Conservation (phyloP, 345 rosid genomes). For the Acer yangbiense region DNA sequence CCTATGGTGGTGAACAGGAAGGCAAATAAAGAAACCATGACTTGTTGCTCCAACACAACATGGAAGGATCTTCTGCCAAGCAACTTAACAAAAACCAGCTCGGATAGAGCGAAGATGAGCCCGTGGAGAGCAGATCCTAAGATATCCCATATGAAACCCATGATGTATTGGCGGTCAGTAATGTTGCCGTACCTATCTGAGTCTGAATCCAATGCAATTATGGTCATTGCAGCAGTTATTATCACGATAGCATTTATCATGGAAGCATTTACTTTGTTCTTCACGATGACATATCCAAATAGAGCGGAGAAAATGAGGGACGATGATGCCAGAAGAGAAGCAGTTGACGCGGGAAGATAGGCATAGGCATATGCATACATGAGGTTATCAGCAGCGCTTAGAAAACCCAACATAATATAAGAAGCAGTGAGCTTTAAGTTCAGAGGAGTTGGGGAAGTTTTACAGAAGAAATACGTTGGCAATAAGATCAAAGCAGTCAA, state of each 20-base stretch:
- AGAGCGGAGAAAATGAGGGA: constrained; percentile 72
- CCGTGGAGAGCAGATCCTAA: constrained; percentile 87
- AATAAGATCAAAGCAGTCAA: constrained; percentile 57
- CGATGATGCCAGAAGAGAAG: constrained; percentile 81
- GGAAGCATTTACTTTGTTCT: constrained; percentile 65
- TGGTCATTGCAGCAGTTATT: constrained; percentile 68
- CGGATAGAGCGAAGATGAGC: constrained; percentile 81
- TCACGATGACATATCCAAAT: constrained; percentile 66
- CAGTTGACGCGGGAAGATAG: constrained; percentile 86
- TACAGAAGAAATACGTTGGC: constrained; percentile 50
- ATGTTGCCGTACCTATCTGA: constrained; percentile 62
- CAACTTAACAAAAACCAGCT: constrained; percentile 68
- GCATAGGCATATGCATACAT: constrained; percentile 90
- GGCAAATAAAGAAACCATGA: constrained; percentile 69
- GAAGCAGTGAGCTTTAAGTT: constrained; percentile 52
- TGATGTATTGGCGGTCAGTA: constrained; percentile 52
- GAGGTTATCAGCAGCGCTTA: constrained; percentile 80
- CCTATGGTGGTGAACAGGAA: constrained; percentile 75
- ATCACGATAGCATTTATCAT: constrained; percentile 66
- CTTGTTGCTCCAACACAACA: constrained; percentile 86
- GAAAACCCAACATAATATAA: constrained; percentile 61
- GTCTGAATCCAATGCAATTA: constrained; percentile 75
- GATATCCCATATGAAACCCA: constrained; percentile 82
- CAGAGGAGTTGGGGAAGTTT: constrained; percentile 60
- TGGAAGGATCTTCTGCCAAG: constrained; percentile 79